Conservation (phyloP, 1,139 yeast species). For the Candida sojae region DNA sequence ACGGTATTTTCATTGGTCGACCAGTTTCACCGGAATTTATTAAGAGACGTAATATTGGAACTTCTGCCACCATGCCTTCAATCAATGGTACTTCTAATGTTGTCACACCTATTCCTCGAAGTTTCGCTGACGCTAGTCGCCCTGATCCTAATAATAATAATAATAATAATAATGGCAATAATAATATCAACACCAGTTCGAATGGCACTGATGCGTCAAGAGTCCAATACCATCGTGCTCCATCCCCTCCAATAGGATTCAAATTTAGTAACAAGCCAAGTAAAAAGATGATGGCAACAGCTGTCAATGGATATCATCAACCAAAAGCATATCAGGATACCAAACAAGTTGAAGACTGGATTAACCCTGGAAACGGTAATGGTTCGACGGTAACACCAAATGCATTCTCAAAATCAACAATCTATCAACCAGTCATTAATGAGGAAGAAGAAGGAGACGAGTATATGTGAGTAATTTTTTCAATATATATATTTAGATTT, state of each 20-base stretch:
- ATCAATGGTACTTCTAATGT: neutral
- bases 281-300: conserved; percentile 5
- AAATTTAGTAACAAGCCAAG: conserved; percentile 15
- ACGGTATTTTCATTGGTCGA: conserved; percentile 6
- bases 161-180: neutral
- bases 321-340: conserved; percentile 15
- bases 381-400: neutral
- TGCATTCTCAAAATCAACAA: conserved; percentile 10
- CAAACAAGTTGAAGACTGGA: conserved; percentile 15
- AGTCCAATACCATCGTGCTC: conserved; percentile 21
- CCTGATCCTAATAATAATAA: too few relatives aligned
- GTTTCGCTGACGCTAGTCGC: neutral
- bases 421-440: conserved; percentile 25
- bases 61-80: neutral
- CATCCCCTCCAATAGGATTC: conserved; percentile 39
- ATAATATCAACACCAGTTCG: neutral
- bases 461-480: neutral
- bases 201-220: neutral
- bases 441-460: conserved; percentile 29
- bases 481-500: too few relatives aligned
- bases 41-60: conserved; percentile 14
- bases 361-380: conserved; percentile 4
- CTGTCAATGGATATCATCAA: conserved; percentile 2
- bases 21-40: conserved; percentile 23
- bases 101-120: neutral